Evolutionary conservation across 371 early-diverging fungal genomes (phyloP), one percentile per base, ranked within the genome.

Genomic region (Mortierella sp.): DNA sequence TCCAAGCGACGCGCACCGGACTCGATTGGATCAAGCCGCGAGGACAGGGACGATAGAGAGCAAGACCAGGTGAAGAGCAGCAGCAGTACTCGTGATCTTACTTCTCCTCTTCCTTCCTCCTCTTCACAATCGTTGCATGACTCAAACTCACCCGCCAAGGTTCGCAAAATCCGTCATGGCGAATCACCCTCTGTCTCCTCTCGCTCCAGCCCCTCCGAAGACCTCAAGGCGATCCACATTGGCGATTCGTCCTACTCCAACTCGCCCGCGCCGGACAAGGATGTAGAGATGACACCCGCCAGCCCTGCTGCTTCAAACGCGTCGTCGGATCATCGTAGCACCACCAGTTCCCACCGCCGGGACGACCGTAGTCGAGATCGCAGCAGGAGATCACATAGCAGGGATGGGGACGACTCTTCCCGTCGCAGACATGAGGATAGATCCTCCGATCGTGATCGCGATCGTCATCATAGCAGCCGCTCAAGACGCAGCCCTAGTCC

Each of bases 31-130:
- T 54, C 46, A 34, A 14, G 31, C 19, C 55, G 43, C 40, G 75
- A 55, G 34, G 78, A 83, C 14, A 31, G 54, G 54, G 6, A n/a
- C 28, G 71, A 44, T 46, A 75, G 72, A 43, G 77, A 72, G 61
- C 83, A 79, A 71, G 50, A 50, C 72, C 83, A 83, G 83, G 83
- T 83, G 79, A 83, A 83, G 80, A 83, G 74, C 72, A 83, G 75
- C n/a, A n/a, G n/a, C n/a, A n/a, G n/a, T 72, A 69, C 77, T 78
- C 75, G 73, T 83, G 77, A 79, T 73, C 76, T 70, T 50, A 69
- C 76, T 43, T 82, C 82, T 55, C 72, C 76, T 21, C 61, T n/a
- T n/a, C n/a, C 78, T 70, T 75, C 79, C 37, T 73, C 79, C 26
- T 72, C 80, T 72, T 73, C 82, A 70, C 64, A 75, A 67, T 73